Conservation (phyloP, 257 asterid species). For the Galeopsis tetrahit region DNA sequence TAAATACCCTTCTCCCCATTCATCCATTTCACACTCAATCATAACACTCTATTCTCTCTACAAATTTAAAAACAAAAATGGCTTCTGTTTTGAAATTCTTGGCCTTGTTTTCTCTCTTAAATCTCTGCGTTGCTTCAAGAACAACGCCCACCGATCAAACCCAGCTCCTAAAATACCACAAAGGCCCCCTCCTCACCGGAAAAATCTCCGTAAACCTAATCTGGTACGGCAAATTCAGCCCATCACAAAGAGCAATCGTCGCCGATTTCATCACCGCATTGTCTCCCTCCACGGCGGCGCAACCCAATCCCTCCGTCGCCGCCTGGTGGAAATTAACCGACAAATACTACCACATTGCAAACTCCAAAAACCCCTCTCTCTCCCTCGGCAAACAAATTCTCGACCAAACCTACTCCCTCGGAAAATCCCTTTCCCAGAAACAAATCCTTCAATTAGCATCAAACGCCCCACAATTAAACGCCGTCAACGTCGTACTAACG, state of each 20-base stretch:
- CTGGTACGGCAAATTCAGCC: slow-evolving; percentile 74
- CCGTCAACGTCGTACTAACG: slow-evolving; percentile 64
- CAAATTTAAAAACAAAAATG: slow-evolving; percentile 12
- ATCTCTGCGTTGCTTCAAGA: slow-evolving; percentile 32
- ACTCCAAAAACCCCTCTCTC: slow-evolving; percentile 50
- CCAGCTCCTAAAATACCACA: slow-evolving; percentile 58
- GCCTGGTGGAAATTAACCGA: slow-evolving; percentile 74
- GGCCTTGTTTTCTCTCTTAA: slow-evolving; percentile 25
- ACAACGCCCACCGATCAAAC: slow-evolving; percentile 13
- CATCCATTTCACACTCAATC: background rate
- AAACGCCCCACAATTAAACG: slow-evolving; percentile 50
- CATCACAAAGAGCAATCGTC: slow-evolving; percentile 67
- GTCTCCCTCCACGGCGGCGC: slow-evolving; percentile 32
- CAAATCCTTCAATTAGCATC: slow-evolving; percentile 59
- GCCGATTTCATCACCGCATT: slow-evolving; percentile 69
- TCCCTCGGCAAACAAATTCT: slow-evolving; percentile 51
- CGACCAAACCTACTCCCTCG: slow-evolving; percentile 49
- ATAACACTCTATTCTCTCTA: background rate
- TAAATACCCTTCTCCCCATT: slow-evolving; percentile 14
- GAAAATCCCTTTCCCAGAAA: slow-evolving; percentile 58
- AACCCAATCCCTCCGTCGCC: slow-evolving; percentile 58
- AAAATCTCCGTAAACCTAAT: slow-evolving; percentile 62
- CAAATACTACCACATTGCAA: slow-evolving; percentile 60
- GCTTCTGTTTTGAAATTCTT: slow-evolving; percentile 26
- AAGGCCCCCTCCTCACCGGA: slow-evolving; percentile 68